Evolutionary conservation across 2,329 filamentous ascomycete genomes (phyloP).

Genomic region (Plenodomus lindquistii): DNA sequence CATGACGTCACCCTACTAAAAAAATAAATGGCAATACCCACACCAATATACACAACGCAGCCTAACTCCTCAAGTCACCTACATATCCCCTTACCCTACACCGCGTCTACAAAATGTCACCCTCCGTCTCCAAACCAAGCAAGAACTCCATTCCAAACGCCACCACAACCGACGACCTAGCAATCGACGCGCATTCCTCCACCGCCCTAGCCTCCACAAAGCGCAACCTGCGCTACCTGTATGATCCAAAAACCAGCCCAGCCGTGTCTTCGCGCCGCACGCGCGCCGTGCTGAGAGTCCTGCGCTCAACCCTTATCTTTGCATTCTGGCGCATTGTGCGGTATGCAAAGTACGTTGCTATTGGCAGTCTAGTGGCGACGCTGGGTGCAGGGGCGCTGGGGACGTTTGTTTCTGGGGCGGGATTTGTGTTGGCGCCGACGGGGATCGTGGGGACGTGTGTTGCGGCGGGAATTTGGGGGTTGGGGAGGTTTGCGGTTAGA

Average conservation of each 20-base stretch:
- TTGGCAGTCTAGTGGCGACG: slow-evolving; percentile 46
- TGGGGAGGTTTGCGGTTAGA: slow-evolving; percentile 43
- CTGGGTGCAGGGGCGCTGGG: slow-evolving; percentile 45
- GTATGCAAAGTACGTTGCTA: slow-evolving; percentile 50
- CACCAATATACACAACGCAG: not conserved
- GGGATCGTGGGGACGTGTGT: slow-evolving; percentile 45
- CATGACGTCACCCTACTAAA: not conserved
- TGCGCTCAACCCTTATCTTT: slow-evolving; percentile 47
- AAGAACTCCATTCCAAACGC: too few relatives aligned
- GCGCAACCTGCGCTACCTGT: slow-evolving; percentile 43
- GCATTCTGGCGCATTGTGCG: slow-evolving; percentile 49
- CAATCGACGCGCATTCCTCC: slow-evolving; percentile 27
- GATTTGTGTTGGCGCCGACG: slow-evolving; percentile 49
- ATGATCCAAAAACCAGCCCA: slow-evolving; percentile 38
- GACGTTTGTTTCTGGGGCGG: slow-evolving; percentile 43
- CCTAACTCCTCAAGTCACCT: too few relatives aligned
- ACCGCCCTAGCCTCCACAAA: slow-evolving; percentile 33
- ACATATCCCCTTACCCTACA: not conserved
- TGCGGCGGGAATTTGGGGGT: slow-evolving; percentile 45
- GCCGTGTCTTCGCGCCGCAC: slow-evolving; percentile 43
- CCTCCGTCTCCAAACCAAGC: not conserved
- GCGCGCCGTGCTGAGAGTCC: slow-evolving; percentile 43
- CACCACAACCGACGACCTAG: slow-evolving; percentile 2
- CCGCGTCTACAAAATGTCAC: not conserved
- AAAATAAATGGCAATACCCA: not conserved